These are phyloP conservation scores for Oidium heveae DNA, from an alignment of 2,329 filamentous ascomycete genomes.

Conservation along the genomic window DNA sequence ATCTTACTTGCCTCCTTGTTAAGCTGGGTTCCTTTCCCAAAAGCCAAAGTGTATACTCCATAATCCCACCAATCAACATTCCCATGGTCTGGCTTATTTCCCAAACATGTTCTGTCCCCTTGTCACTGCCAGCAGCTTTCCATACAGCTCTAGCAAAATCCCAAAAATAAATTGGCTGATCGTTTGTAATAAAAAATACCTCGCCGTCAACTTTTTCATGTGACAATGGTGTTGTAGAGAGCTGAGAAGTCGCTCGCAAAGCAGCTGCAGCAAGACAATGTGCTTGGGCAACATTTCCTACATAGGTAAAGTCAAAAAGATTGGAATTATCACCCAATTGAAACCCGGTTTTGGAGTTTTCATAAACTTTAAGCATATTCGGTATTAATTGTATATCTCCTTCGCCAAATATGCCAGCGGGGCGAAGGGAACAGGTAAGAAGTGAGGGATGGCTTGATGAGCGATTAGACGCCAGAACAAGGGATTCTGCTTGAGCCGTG, in stretches of 20 bases:
- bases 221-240: constrained; percentile 33
- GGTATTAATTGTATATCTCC: constrained; percentile 57
- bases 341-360: constrained; percentile 42
- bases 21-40: no score
- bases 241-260: constrained; percentile 16
- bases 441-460: no score
- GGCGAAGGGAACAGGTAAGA: constrained; percentile 57
- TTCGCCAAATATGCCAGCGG: constrained; percentile 76
- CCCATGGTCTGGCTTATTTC: constrained; percentile 25
- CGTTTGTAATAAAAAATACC: constrained; percentile 77
- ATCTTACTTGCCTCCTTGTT: no score
- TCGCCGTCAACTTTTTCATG: constrained; percentile 59
- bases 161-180: constrained; percentile 73
- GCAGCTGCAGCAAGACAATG: constrained; percentile 52
- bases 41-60: no score
- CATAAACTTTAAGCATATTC: constrained; percentile 47
- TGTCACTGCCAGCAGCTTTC: constrained; percentile 29
- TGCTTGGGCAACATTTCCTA: constrained; percentile 46
- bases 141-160: constrained; percentile 64
- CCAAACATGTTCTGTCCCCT: constrained; percentile 29
- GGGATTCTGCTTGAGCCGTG: no score
- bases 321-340: constrained; percentile 57
- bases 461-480: no score
- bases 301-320: constrained; percentile 46
- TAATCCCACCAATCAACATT: no score